Evolutionary conservation across 2,329 filamentous ascomycete species (phyloP).

Genomic region (Sporothrix inflata): DNA sequence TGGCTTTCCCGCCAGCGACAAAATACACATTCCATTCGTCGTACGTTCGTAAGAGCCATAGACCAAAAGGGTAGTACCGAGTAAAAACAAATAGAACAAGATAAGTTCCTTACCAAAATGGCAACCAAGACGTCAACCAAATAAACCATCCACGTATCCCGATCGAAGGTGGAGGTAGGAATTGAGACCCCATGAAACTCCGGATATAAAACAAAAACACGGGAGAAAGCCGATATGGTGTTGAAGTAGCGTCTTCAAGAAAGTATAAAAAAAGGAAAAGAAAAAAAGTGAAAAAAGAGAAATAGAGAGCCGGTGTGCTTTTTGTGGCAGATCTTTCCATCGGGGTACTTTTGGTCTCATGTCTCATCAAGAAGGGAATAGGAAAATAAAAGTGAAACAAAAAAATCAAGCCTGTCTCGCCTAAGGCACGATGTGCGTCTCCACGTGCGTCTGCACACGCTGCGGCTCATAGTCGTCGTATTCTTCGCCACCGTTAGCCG

Average conservation of each 20-base stretch:
- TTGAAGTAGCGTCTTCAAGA: too few relatives aligned
- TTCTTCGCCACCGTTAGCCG: not conserved
- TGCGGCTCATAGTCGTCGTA: constrained; percentile 31
- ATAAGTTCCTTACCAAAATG: not conserved
- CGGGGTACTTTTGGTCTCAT: not conserved
- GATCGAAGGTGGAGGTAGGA: not conserved
- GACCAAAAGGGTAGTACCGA: not conserved
- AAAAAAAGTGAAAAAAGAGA: not conserved
- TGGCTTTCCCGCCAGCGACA: not conserved
- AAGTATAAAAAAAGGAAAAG: not conserved
- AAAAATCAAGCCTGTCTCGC: not conserved
- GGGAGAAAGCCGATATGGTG: not conserved
- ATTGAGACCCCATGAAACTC: not conserved
- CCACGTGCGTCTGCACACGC: constrained; percentile 31
- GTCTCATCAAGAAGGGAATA: not conserved
- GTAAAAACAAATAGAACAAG: too few relatives aligned
- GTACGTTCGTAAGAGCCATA: too few relatives aligned
- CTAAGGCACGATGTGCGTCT: constrained; percentile 28
- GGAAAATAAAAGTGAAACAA: not conserved
- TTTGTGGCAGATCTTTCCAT: not conserved
- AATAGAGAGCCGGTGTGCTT: not conserved
- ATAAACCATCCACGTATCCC: not conserved
- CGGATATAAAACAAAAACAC: not conserved
- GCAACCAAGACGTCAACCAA: not conserved
- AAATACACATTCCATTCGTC: not conserved